phyloP scores from a whole-genome alignment of 2,329 filamentous ascomycete genomes.

The Arachnomyces sp. region DNA sequence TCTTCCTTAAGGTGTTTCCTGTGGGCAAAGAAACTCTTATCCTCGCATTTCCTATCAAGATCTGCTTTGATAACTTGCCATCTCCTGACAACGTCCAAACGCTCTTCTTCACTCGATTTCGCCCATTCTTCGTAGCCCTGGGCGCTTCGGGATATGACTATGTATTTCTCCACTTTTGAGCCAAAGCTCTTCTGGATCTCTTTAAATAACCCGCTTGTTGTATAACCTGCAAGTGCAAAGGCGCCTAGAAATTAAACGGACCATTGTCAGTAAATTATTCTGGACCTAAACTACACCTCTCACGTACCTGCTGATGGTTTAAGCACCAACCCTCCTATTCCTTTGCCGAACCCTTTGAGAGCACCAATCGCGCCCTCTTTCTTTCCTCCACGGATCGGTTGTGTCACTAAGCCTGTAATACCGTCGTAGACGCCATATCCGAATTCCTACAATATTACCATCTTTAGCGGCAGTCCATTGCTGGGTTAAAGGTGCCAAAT shows the following conservation, averaged over 20 bases:
- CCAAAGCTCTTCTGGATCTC: conserved; percentile 66
- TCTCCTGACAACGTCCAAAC: conserved; percentile 54
- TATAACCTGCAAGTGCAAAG: conserved; percentile 69
- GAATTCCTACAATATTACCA: conserved; percentile 47
- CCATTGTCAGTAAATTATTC: conserved; percentile 1
- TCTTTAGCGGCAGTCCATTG: conserved; percentile 3
- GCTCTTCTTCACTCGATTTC: conserved; percentile 50
- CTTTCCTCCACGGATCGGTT: conserved; percentile 63
- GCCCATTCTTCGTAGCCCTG: conserved; percentile 65
- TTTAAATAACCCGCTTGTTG: conserved; percentile 74
- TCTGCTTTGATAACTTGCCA: conserved; percentile 58
- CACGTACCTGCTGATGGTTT: conserved; percentile 70
- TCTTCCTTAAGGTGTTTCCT: too few relatives aligned
- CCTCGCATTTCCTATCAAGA: conserved; percentile 45
- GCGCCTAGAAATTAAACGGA: conserved; percentile 39
- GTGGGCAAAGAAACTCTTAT: too few relatives aligned
- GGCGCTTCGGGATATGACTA: conserved; percentile 66
- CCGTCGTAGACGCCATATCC: conserved; percentile 73
- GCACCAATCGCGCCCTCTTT: conserved; percentile 61
- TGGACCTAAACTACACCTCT: not conserved
- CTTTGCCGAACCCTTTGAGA: conserved; percentile 73
- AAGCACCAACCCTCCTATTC: conserved; percentile 69
- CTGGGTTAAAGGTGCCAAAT: not conserved
- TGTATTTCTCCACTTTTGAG: conserved; percentile 67
- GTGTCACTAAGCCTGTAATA: conserved; percentile 70